These are phyloP conservation scores for Eimeria necatrix DNA, from an alignment of 169 alveolate species.

Conservation along the genomic window DNA sequence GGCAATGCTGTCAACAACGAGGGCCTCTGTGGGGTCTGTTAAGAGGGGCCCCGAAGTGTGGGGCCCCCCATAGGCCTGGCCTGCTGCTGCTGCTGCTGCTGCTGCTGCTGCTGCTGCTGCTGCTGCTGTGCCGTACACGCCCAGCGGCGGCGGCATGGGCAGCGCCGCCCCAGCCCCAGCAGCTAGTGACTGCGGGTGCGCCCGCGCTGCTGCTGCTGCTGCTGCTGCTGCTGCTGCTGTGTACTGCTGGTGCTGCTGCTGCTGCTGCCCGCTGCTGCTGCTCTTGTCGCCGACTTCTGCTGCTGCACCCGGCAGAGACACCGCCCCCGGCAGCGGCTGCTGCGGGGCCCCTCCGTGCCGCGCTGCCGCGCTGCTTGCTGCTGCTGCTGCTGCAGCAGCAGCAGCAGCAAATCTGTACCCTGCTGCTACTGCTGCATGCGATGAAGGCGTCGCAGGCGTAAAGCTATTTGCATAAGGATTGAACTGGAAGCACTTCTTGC, in stretches of 20 bases:
- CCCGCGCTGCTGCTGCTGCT: constrained; percentile 24
- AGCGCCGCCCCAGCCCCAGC: neutral
- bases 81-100: neutral
- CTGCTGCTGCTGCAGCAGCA: neutral
- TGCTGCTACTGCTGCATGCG: too few species aligned
- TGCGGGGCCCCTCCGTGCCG: neutral
- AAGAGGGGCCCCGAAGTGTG: neutral
- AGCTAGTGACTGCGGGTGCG: neutral
- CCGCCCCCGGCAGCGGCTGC: neutral
- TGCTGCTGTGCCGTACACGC: neutral
- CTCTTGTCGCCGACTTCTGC: too few species aligned
- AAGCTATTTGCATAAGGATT: constrained; percentile 76
- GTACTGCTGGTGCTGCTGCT: neutral
- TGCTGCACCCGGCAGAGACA: neutral
- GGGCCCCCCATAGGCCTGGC: constrained; percentile 25
- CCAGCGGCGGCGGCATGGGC: constrained; percentile 3
- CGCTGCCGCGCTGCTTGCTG: neutral
- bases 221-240: constrained; percentile 47
- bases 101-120: neutral
- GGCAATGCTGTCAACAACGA: neutral
- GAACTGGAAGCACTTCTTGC: constrained; percentile 72
- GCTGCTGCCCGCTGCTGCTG: neutral
- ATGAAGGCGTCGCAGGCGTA: constrained; percentile 67
- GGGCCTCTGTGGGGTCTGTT: neutral
- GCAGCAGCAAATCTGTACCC: neutral